A percentile compares a stretch with the other conserved stretches of the same genome.
Conservation (phyloP, 768 basidiomycete genomes). For the Tylopilus sp. region DNA sequence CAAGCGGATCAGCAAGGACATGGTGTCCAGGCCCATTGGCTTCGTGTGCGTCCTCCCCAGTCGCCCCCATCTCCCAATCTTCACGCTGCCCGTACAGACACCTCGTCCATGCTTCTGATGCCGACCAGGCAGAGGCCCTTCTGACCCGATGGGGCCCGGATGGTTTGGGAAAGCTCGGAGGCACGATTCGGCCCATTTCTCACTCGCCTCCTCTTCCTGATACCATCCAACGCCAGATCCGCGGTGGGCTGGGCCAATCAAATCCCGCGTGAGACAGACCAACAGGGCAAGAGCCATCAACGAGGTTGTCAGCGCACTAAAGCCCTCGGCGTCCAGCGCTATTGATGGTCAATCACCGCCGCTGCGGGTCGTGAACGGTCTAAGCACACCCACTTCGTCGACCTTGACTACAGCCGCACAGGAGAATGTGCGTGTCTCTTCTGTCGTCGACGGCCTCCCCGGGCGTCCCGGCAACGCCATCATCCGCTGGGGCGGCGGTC, state of each 20-base stretch:
- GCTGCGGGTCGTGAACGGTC: slow-evolving; percentile 78
- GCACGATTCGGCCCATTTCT: slow-evolving; percentile 40
- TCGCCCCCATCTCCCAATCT: slow-evolving; percentile 12
- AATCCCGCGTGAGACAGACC: slow-evolving; percentile 63
- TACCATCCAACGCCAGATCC: slow-evolving; percentile 56
- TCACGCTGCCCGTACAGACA: slow-evolving; percentile 50
- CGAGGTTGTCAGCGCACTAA: slow-evolving; percentile 69
- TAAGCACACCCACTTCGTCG: slow-evolving; percentile 66
- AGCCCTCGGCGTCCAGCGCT: slow-evolving; percentile 47
- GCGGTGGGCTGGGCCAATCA: slow-evolving; percentile 86
- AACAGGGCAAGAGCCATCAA: slow-evolving; percentile 73
- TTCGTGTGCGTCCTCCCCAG: slow-evolving; percentile 64
- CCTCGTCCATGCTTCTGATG: slow-evolving; percentile 87
- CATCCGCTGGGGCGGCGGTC: slow-evolving; percentile 55
- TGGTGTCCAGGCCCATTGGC: slow-evolving; percentile 79
- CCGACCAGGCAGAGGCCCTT: slow-evolving; percentile 82
- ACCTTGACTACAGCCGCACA: slow-evolving; percentile 71
- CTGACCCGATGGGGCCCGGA: slow-evolving; percentile 88
- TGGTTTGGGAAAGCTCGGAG: slow-evolving; percentile 83
- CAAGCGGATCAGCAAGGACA: slow-evolving; percentile 78
- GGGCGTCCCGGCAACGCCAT: slow-evolving; percentile 58
- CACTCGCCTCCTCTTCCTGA: slow-evolving; percentile 17
- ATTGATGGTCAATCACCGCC: slow-evolving; percentile 44
- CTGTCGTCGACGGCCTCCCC: slow-evolving; percentile 45
- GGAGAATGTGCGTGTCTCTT: slow-evolving; percentile 55